These are phyloP conservation scores for Henckelia pumila DNA, from an alignment of 257 asterid species.

Conservation along the genomic window DNA sequence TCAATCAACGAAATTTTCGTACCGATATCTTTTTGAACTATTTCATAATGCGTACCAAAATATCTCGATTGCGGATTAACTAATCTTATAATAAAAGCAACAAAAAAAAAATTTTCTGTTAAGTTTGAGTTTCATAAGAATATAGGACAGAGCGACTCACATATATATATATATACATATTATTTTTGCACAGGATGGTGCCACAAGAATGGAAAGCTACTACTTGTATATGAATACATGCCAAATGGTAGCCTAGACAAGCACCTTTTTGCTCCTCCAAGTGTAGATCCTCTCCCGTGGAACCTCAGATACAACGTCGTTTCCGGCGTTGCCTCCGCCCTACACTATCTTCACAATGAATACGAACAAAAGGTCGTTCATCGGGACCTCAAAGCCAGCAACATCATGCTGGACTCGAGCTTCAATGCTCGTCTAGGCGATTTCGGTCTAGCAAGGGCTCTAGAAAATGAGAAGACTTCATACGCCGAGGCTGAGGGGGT, in stretches of 20 bases:
- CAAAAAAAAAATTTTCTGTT: no score
- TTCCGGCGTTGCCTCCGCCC: constrained; percentile 34
- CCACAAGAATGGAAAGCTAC: constrained; percentile 37
- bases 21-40: no score
- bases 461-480: constrained; percentile 38
- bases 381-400: constrained; percentile 44
- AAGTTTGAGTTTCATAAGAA: no score
- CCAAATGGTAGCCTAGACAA: constrained; percentile 43
- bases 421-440: constrained; percentile 48
- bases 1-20: no score
- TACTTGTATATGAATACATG: constrained; percentile 42
- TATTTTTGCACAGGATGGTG: constrained; percentile 37
- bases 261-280: constrained; percentile 29
- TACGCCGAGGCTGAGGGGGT: constrained; percentile 37
- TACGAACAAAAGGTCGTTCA: constrained; percentile 40
- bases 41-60: no score
- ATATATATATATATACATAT: no score
- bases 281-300: constrained; percentile 30
- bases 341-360: constrained; percentile 43
- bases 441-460: constrained; percentile 44
- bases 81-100: no score
- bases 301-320: constrained; percentile 25
- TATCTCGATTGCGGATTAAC: no score
- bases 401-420: constrained; percentile 42
- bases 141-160: no score